Evolutionary conservation across 345 rosid genomes (phyloP), one percentile per base, ranked within the genome.

Genomic region (Rhodomyrtus tomentosa): DNA sequence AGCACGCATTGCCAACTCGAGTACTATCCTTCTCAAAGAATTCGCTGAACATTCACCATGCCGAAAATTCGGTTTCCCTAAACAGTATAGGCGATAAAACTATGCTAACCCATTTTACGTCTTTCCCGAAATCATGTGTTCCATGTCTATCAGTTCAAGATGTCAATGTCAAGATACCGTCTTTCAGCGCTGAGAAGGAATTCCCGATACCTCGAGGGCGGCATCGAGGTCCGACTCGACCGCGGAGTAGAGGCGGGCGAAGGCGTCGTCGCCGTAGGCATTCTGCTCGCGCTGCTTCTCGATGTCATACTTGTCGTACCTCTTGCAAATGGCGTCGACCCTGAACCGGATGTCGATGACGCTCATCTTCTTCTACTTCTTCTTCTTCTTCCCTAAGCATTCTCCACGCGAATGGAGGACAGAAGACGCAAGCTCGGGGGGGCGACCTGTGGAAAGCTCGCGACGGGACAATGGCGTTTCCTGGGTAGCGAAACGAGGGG

Each of bases 281-380:
- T 89, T 90, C 42, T 84, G 87, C 82, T 92, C 92, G 1, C 93
- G 92, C 59, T 94, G 98, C 89, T 92, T 94, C 68, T 92, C 93
- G 82, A 93, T 54, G 50, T 95, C 98, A 62, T 95, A 94, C 87
- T 93, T 93, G 48, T 94, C 97, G 80, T 94, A 94, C 84, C 89
- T 95, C 90, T 90, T 95, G 91, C 99, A 94, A 29, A 96, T 93
- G 85, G 90, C 93, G 15, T 96, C 97, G 83, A 93, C 92, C 86
- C 98, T 84, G 86, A 93, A 95, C 83, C 93, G 86, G 84, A 95
- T 90, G 82, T 93, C 92, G 8, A 94, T 93, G 55, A 93, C 95
- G 72, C 91, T 88, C 98, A 94, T 96, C 32, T 89, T 84, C 53
- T 24, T 29, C 38, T 52, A 0, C 48, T 5, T 2, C 68, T 27